phyloP scores from a whole-genome alignment of 306 rosid genomes.

The Mimosa bimucronata region DNA sequence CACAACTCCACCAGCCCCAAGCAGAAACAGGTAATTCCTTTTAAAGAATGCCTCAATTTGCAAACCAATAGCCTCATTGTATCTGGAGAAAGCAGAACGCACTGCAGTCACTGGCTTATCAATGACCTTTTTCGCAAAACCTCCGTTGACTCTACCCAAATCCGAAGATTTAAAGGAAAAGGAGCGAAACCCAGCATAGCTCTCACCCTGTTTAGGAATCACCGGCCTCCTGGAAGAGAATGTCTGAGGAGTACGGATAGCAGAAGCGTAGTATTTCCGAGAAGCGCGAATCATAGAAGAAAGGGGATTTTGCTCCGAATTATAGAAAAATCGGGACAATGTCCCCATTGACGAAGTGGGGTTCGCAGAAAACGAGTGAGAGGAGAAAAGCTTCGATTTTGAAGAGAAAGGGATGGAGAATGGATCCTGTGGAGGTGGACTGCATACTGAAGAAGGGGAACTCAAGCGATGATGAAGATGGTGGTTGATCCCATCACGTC shows the following conservation, averaged over 20 bases:
- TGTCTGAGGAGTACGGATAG: not conserved
- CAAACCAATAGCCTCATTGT: conserved; percentile 79
- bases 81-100: conserved; percentile 61
- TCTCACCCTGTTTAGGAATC: conserved; percentile 1
- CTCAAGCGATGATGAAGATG: conserved; percentile 30
- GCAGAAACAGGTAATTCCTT: conserved; percentile 60
- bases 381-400: conserved; percentile 23
- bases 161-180: conserved; percentile 48
- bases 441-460: conserved; percentile 20
- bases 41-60: conserved; percentile 87
- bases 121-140: conserved; percentile 53
- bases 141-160: conserved; percentile 38
- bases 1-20: conserved; percentile 69
- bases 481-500: conserved; percentile 34
- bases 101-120: conserved; percentile 62
- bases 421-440: conserved; percentile 32
- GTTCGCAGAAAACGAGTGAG: conserved; percentile 24
- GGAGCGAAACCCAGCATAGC: conserved; percentile 48
- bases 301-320: conserved; percentile 10
- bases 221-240: conserved; percentile 14
- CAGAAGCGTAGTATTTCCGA: not conserved
- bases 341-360: conserved; percentile 41
- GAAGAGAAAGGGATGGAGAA: conserved; percentile 17
- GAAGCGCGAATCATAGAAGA: conserved; percentile 12
- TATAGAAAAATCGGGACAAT: conserved; percentile 9